Percentiles rank a stretch among this genome's conserved stretches.
phyloP scores from a whole-genome alignment of 2,329 filamentous ascomycete genomes.

The Trichoderma atroviride region DNA sequence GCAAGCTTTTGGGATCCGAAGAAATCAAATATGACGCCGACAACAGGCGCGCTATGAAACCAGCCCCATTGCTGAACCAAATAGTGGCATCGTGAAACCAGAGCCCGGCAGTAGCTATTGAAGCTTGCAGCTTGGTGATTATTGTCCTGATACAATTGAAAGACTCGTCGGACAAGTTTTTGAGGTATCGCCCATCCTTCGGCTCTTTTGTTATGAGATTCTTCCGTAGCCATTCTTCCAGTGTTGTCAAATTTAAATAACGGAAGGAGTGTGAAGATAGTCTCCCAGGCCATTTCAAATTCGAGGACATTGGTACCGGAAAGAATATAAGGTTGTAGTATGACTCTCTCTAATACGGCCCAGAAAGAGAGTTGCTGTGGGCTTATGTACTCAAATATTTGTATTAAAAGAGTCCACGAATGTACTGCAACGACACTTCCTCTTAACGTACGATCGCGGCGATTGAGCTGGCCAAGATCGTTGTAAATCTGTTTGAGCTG shows the following conservation, averaged over 20 bases:
- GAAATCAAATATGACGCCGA: slow-evolving; percentile 68
- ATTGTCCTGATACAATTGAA: slow-evolving; percentile 60
- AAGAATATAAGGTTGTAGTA: slow-evolving; percentile 37
- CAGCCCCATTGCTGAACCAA: slow-evolving; percentile 68
- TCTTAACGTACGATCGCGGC: slow-evolving; percentile 56
- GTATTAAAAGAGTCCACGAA: slow-evolving; percentile 63
- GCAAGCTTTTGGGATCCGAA: slow-evolving; percentile 64
- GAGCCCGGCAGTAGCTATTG: slow-evolving; percentile 65
- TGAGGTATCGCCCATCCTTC: slow-evolving; percentile 67
- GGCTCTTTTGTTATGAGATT: slow-evolving; percentile 34
- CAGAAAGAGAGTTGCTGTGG: slow-evolving; percentile 62
- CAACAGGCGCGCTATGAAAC: slow-evolving; percentile 58
- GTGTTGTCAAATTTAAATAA: slow-evolving; percentile 60
- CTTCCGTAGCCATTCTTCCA: slow-evolving; percentile 50
- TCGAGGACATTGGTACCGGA: slow-evolving; percentile 46
- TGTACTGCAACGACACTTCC: slow-evolving; percentile 49
- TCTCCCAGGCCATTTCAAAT: slow-evolving; percentile 61
- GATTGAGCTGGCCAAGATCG: slow-evolving; percentile 48
- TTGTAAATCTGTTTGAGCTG: slow-evolving; percentile 51
- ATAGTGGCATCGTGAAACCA: slow-evolving; percentile 63
- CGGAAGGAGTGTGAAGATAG: slow-evolving; percentile 63
- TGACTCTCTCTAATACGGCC: slow-evolving; percentile 55
- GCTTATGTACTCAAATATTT: slow-evolving; percentile 52
- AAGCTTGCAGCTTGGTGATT: slow-evolving; percentile 60
- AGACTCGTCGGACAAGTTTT: slow-evolving; percentile 58